Base-by-base conservation (phyloP, 768 basidiomycete species). In the Pulveroboletus sp. region DNA sequence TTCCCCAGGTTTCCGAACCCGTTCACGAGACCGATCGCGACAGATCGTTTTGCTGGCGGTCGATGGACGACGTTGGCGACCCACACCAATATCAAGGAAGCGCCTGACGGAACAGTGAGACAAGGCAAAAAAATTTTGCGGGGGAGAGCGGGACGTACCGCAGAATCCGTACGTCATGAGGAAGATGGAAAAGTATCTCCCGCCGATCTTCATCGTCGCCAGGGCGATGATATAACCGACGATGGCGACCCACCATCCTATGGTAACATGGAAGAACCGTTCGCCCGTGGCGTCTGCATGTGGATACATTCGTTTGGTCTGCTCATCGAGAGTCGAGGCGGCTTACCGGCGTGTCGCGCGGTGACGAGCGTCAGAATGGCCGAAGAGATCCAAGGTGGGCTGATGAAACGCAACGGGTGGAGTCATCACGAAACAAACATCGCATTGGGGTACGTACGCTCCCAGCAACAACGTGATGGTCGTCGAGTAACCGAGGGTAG, bases 401-500 rank as follows among this genome's bases (percentile, higher is more conserved):
- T 84, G 55, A 31, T 39, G 24, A 45, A 20, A 38, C 7, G 6
- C 6, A 24, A 19, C 47, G 4, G 43, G 30, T 38, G n/a, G 38
- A 14, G 22, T 13, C 12, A 32, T 14, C 16, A 36, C 12, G 19
- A 30, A 11, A 30, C 27, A 29, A 29, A 6, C 27, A 29, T n/a
- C n/a, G n/a, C 3, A 4, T 24, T 14, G 19, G 16, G 41, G 6
- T 31, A 64, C 80, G 49, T 60, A 83, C 82, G 82, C 81, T 19
- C 78, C 77, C 23, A 85, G 68, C 17, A 85, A 63, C 22, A 85
- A 64, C n/a, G 74, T 82, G 39, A 78, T 67, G 0, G 81, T 83
- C 2, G 82, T 83, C 11, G 69, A 71, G 64, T 80, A 85, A 6
- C 82, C 82, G 11, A 85, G 74, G 2, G 82, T 85, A n/a, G 74